Evolutionary conservation across 116 monocot genomes (phyloP).

Genomic region (Iris pallida): DNA sequence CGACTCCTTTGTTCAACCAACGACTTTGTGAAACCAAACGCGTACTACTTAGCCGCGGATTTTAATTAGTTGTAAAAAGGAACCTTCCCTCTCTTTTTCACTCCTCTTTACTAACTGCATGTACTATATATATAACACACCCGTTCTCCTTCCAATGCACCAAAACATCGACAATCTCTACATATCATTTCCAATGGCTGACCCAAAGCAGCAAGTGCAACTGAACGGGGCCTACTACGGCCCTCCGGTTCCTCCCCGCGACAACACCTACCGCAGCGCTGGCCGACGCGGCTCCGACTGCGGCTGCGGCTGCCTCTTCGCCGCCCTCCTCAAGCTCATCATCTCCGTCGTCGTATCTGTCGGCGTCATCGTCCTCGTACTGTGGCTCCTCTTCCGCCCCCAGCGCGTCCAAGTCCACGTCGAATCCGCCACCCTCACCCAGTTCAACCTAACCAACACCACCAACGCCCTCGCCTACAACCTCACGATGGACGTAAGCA

Average conservation of each 20-base stretch:
- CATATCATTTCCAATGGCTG: slow-evolving; percentile 18
- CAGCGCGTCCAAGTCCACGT: slow-evolving; percentile 30
- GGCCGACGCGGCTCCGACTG: slow-evolving; percentile 12
- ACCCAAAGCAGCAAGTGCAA: not conserved
- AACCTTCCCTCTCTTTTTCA: too few species aligned
- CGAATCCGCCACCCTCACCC: slow-evolving; percentile 15
- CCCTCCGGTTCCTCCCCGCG: slow-evolving; percentile 29
- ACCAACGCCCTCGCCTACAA: slow-evolving; percentile 8
- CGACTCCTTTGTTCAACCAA: too few species aligned
- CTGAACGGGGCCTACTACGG: slow-evolving; percentile 43
- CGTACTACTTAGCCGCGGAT: too few species aligned
- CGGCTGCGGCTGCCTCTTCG: not conserved
- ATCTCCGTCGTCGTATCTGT: slow-evolving; percentile 14
- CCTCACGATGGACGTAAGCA: slow-evolving; percentile 1
- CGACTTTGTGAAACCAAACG: too few species aligned
- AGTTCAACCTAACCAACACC: slow-evolving; percentile 39
- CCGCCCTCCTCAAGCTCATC: not conserved
- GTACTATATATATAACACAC: too few species aligned
- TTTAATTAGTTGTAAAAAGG: too few species aligned
- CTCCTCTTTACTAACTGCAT: too few species aligned
- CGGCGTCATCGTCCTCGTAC: slow-evolving; percentile 19
- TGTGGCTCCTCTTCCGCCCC: slow-evolving; percentile 50
- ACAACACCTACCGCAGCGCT: not conserved
- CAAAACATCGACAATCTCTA: too few species aligned
- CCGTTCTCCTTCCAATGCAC: too few species aligned